Evolutionary conservation across 1,139 yeast genomes (phyloP).

Genomic region (Pneumocystis wakefieldiae): DNA sequence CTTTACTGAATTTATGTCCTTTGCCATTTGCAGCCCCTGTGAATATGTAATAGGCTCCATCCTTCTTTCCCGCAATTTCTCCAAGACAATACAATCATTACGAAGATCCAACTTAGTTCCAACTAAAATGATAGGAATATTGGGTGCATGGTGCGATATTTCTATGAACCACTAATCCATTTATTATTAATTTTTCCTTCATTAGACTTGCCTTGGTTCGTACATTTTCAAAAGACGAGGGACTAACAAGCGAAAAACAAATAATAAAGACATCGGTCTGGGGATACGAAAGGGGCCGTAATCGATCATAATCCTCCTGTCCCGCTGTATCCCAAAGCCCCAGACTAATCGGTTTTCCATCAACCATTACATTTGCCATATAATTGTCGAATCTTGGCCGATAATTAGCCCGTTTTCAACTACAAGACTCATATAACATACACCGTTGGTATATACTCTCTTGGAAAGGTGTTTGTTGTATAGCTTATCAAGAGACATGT

Average conservation of each 20-base stretch:
- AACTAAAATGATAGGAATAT: conserved; percentile 58
- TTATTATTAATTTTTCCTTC: background rate
- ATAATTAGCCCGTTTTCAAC: background rate
- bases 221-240: conserved; percentile 67
- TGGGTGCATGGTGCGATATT: conserved; percentile 72
- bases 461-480: conserved; percentile 88
- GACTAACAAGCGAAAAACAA: conserved; percentile 76
- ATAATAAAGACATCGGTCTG: conserved; percentile 80
- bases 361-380: conserved; percentile 73
- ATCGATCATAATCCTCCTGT: conserved; percentile 81
- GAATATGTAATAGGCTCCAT: conserved; percentile 44
- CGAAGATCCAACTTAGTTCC: conserved; percentile 81
- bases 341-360: conserved; percentile 53
- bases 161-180: conserved; percentile 59
- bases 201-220: conserved; percentile 11
- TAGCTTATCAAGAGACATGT: conserved; percentile 78
- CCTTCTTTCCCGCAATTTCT: conserved; percentile 40
- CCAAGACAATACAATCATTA: conserved; percentile 64
- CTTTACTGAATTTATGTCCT: conserved; percentile 56
- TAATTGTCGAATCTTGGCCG: conserved; percentile 51
- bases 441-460: conserved; percentile 89
- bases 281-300: conserved; percentile 82
- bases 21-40: conserved; percentile 55
- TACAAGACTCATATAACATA: conserved; percentile 16
- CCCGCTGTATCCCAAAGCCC: conserved; percentile 99